Evolutionary conservation across 768 basidiomycete species (phyloP), one percentile per base, ranked within the genome.

Genomic region (Imleria badia): DNA sequence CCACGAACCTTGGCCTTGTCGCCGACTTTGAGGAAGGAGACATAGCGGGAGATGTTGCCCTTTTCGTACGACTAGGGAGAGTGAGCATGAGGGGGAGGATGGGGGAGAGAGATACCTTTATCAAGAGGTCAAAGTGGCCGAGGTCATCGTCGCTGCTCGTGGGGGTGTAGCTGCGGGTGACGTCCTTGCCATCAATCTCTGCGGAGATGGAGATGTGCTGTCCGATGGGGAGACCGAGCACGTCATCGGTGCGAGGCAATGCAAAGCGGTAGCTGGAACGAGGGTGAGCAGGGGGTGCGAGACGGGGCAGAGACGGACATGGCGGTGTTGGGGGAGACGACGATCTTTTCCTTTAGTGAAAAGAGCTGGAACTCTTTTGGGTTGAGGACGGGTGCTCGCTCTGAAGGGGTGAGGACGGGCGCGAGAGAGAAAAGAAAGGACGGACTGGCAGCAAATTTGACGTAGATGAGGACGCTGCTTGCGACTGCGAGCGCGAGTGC

Each of bases 191-290:
- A 62, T 88, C 83, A 59, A 98, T 93, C 59, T 91, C 87, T 17
- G 96, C 94, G 20, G 84, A 82, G 51, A 99, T 81, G 45, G 91
- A 87, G 65, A 99, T 92, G 79, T 99, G 97, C 76, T 98, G 94
- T 47, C 97, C 97, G 60, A 94, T 86, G 54, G 97, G 97, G 4
- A 99, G 86, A 53, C 96, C 96, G 15, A 99, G 87, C 48, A 87
- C 77, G 67, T 91, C 89, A 33, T 83, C 80, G 10, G 81, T 66
- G 58, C 80, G 77, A 33, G 92, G 91, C 17, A 98, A 81, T 22
- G 80, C 85, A 73, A 97, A 97, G 54, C 94, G 94, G 79, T 98
- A 98, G 62, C 95, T 97, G 65, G 6, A 38, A 41, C n/a, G 42
- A 12, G 45, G 19, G 17, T 34, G 45, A 51, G n/a, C 11, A 22